Evolutionary conservation across 2,329 filamentous ascomycete genomes (phyloP).

Genomic region (Periconia digitata): DNA sequence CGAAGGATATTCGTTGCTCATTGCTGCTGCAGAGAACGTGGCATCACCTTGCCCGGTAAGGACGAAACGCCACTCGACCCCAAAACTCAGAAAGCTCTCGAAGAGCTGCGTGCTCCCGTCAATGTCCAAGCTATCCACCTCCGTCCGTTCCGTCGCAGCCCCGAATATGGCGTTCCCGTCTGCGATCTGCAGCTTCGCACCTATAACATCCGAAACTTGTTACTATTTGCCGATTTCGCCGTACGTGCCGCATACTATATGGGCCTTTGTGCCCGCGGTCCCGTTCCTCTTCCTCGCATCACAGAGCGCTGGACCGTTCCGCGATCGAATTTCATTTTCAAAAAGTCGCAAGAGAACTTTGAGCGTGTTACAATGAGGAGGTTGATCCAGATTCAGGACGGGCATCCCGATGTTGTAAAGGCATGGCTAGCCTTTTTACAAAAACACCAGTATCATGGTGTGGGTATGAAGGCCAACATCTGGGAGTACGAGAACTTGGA

Average conservation of each 20-base stretch:
- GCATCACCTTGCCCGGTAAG: conserved; percentile 32
- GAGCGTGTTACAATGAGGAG: conserved; percentile 85
- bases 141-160: conserved; percentile 74
- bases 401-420: conserved; percentile 83
- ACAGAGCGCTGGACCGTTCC: conserved; percentile 95
- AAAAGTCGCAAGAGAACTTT: conserved; percentile 98
- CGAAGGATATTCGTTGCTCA: conserved; percentile 7
- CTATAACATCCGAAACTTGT: conserved; percentile 84
- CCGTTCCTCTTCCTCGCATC: conserved; percentile 81
- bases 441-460: conserved; percentile 92
- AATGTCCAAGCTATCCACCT: conserved; percentile 85
- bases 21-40: conserved; percentile 24
- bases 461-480: conserved; percentile 98
- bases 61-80: conserved; percentile 31
- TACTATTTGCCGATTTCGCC: conserved; percentile 94
- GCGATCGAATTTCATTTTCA: conserved; percentile 85
- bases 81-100: conserved; percentile 33
- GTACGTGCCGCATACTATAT: conserved; percentile 94
- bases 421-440: conserved; percentile 89
- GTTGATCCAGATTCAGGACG: conserved; percentile 90
- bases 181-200: conserved; percentile 93
- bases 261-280: conserved; percentile 80
- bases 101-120: conserved; percentile 57
- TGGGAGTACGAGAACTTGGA: conserved; percentile 79
- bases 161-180: conserved; percentile 75